phyloP scores from a whole-genome alignment of 2,329 filamentous ascomycete species.

The Aulographum hederae region DNA sequence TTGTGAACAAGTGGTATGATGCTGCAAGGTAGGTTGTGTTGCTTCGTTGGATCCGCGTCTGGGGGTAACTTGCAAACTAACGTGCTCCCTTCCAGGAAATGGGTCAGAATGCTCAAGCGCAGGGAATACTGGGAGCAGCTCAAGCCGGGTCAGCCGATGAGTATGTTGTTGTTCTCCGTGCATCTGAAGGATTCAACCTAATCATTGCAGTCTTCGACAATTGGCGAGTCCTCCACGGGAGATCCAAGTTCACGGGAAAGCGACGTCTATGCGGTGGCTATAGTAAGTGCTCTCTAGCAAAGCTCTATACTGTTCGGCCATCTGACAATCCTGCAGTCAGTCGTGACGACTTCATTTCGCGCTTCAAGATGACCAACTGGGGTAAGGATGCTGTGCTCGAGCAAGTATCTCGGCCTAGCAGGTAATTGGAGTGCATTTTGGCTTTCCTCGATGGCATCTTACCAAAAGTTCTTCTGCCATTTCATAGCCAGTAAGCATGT shows the following conservation, averaged over 20 bases:
- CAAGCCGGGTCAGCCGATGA: conserved; percentile 55
- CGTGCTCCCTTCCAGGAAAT: conserved; percentile 40
- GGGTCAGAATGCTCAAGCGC: conserved; percentile 49
- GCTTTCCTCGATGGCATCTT: no score
- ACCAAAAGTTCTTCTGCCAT: no score
- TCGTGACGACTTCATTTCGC: conserved; percentile 8
- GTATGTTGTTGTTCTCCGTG: conserved; percentile 28
- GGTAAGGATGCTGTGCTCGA: conserved; percentile 1
- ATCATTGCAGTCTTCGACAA: conserved; percentile 69
- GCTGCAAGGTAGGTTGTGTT: conserved; percentile 36
- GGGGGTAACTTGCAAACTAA: no score
- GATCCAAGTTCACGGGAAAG: conserved; percentile 65
- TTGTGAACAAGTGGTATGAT: conserved; percentile 51
- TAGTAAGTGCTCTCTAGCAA: conserved; percentile 41
- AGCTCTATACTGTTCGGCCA: no score
- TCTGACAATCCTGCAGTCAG: conserved; percentile 6
- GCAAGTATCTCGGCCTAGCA: no score
- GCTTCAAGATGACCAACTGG: conserved; percentile 5
- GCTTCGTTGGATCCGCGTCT: no score
- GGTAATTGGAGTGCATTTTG: no score
- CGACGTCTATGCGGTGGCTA: conserved; percentile 84
- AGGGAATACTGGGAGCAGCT: conserved; percentile 68
- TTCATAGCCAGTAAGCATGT: no score
- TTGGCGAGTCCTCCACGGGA: conserved; percentile 81
- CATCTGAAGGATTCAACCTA: background rate